phyloP scores from a whole-genome alignment of 495 filamentous ascomycete species.

The Penicillium cataractarum region DNA sequence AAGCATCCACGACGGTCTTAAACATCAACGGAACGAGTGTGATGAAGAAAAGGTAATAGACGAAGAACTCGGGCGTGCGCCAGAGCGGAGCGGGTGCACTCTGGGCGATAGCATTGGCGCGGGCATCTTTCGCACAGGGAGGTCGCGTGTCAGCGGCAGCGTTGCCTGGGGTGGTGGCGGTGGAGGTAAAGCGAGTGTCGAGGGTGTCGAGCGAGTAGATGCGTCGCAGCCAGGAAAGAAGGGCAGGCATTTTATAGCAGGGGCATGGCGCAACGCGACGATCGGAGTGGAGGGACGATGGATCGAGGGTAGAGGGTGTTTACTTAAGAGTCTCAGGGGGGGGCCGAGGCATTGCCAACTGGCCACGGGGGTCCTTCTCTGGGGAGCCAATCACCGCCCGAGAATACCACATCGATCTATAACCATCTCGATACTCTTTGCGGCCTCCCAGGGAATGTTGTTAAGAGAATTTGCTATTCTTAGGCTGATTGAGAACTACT shows the following conservation, averaged over 20 bases:
- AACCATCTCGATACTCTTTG: background rate
- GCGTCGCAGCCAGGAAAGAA: slow-evolving; percentile 45
- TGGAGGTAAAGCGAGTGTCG: slow-evolving; percentile 85
- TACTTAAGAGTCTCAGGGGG: background rate
- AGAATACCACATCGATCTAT: slow-evolving; percentile 14
- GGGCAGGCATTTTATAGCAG: slow-evolving; percentile 39
- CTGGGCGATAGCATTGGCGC: slow-evolving; percentile 50
- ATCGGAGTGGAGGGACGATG: slow-evolving; percentile 12
- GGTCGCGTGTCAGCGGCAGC: slow-evolving; percentile 51
- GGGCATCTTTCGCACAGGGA: slow-evolving; percentile 45
- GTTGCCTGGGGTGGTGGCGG: slow-evolving; percentile 67
- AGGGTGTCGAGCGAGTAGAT: slow-evolving; percentile 88
- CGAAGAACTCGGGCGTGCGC: slow-evolving; percentile 82
- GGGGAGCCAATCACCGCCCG: slow-evolving; percentile 12
- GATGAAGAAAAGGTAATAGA: slow-evolving; percentile 76
- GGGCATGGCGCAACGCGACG: slow-evolving; percentile 36
- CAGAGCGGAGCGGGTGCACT: slow-evolving; percentile 66
- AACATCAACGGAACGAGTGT: slow-evolving; percentile 85
- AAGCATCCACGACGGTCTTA: slow-evolving; percentile 81
- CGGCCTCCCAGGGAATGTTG: too few relatives aligned
- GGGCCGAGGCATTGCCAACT: slow-evolving; percentile 19
- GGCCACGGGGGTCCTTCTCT: background rate
- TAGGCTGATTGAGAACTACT: background rate
- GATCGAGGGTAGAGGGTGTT: slow-evolving; percentile 1
- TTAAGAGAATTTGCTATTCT: too few relatives aligned